Evolutionary conservation across 2,329 filamentous ascomycete genomes (phyloP).

Genomic region (Sarocladium strictum): DNA sequence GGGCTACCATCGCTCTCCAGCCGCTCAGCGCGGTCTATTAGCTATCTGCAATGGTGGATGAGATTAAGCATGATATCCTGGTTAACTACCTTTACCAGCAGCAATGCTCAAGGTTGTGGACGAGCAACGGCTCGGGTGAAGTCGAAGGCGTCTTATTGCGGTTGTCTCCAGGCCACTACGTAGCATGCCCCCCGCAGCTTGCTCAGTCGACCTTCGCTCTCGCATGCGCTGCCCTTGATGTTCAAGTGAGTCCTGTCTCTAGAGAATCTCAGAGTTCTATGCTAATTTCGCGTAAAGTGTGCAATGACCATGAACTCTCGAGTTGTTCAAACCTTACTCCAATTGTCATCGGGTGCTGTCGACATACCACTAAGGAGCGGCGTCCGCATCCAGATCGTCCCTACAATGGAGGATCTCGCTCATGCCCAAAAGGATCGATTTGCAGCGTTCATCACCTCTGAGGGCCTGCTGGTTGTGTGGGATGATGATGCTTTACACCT

Average conservation of each 20-base stretch:
- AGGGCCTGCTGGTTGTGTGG: conserved; percentile 71
- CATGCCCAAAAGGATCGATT: conserved; percentile 73
- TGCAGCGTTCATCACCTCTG: conserved; percentile 69
- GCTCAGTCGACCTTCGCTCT: conserved; percentile 56
- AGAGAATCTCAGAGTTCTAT: background rate
- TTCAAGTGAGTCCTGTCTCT: conserved; percentile 47
- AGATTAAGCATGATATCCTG: conserved; percentile 78
- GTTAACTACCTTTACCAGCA: conserved; percentile 78
- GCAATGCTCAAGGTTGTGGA: conserved; percentile 69
- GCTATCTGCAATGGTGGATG: conserved; percentile 56
- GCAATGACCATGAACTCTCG: conserved; percentile 77
- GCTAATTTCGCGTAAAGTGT: conserved; percentile 39
- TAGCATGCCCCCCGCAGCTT: conserved; percentile 64
- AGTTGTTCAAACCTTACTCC: conserved; percentile 71
- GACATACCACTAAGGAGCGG: conserved; percentile 73
- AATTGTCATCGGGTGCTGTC: conserved; percentile 65
- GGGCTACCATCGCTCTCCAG: conserved; percentile 49
- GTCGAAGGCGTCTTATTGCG: conserved; percentile 68
- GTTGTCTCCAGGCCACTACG: conserved; percentile 62
- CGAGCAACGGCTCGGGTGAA: conserved; percentile 61
- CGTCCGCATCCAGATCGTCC: conserved; percentile 69
- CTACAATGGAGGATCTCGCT: conserved; percentile 63
- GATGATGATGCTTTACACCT: conserved; percentile 72
- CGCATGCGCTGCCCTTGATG: conserved; percentile 63
- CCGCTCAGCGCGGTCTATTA: conserved; percentile 32